phyloP scores from a whole-genome alignment of 345 rosid species.

The Pistacia atlantica region DNA sequence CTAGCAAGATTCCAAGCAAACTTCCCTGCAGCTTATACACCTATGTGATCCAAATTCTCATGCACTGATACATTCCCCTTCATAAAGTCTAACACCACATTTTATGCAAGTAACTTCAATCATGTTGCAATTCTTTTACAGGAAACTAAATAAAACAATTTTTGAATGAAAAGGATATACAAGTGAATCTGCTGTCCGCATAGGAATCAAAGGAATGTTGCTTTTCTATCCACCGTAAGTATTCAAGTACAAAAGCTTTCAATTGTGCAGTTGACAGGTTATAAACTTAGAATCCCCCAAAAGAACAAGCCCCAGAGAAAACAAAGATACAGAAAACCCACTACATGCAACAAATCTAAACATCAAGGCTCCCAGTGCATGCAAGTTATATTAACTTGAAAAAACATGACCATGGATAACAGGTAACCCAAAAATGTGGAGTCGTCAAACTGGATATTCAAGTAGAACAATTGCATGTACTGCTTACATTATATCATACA shows the following conservation, averaged over 20 bases:
- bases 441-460: not conserved
- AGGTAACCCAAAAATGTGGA: not conserved
- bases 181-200: too few relatives aligned
- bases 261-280: too few relatives aligned
- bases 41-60: not conserved
- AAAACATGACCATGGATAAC: not conserved
- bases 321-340: not conserved
- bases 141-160: too few relatives aligned
- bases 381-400: not conserved
- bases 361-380: not conserved
- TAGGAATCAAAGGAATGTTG: too few relatives aligned
- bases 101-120: not conserved
- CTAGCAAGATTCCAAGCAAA: not conserved
- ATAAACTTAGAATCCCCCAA: too few relatives aligned
- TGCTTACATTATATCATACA: not conserved
- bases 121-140: too few relatives aligned
- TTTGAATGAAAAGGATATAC: too few relatives aligned
- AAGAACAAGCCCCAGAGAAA: too few relatives aligned
- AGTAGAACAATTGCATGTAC: conserved; percentile 2
- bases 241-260: too few relatives aligned
- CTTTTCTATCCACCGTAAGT: too few relatives aligned
- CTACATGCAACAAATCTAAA: not conserved
- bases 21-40: too few relatives aligned
- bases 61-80: not conserved
- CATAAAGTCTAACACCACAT: not conserved